These are phyloP conservation scores for Pythium diclinum DNA, from an alignment of 352 stramenopile genomes.

Conservation along the genomic window DNA sequence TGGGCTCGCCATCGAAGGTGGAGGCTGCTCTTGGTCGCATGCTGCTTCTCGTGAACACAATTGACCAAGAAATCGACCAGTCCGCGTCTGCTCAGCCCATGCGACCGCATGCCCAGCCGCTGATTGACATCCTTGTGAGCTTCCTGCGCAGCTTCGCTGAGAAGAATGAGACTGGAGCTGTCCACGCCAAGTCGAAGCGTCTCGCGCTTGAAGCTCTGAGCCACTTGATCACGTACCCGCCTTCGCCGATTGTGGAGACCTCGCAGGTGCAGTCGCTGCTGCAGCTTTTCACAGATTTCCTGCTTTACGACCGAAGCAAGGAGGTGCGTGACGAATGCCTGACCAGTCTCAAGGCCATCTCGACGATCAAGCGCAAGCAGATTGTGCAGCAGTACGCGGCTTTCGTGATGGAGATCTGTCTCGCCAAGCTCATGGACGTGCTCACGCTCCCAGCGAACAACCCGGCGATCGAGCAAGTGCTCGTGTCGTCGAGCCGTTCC, in stretches of 20 bases:
- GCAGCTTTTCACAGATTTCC: slow-evolving; percentile 66
- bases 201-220: slow-evolving; percentile 64
- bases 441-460: slow-evolving; percentile 32
- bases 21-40: slow-evolving; percentile 67
- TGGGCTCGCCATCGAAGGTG: slow-evolving; percentile 51
- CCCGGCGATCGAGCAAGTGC: slow-evolving; percentile 32
- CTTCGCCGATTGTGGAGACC: slow-evolving; percentile 67
- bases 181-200: slow-evolving; percentile 50
- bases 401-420: slow-evolving; percentile 72
- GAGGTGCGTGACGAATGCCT: slow-evolving; percentile 70
- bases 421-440: slow-evolving; percentile 71
- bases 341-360: slow-evolving; percentile 65
- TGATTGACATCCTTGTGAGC: slow-evolving; percentile 58
- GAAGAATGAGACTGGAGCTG: slow-evolving; percentile 23
- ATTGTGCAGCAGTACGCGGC: slow-evolving; percentile 57
- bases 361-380: slow-evolving; percentile 55
- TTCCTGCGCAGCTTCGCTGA: slow-evolving; percentile 40
- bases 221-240: slow-evolving; percentile 75
- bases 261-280: slow-evolving; percentile 66
- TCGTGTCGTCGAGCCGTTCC: slow-evolving; percentile 47
- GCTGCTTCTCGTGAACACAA: slow-evolving; percentile 74
- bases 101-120: slow-evolving; percentile 50
- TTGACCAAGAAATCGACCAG: slow-evolving; percentile 82
- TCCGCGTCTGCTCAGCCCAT: slow-evolving; percentile 67
- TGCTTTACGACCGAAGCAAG: slow-evolving; percentile 59